phyloP scores from a whole-genome alignment of 768 basidiomycete genomes.

The Neoboletus magnificus region DNA sequence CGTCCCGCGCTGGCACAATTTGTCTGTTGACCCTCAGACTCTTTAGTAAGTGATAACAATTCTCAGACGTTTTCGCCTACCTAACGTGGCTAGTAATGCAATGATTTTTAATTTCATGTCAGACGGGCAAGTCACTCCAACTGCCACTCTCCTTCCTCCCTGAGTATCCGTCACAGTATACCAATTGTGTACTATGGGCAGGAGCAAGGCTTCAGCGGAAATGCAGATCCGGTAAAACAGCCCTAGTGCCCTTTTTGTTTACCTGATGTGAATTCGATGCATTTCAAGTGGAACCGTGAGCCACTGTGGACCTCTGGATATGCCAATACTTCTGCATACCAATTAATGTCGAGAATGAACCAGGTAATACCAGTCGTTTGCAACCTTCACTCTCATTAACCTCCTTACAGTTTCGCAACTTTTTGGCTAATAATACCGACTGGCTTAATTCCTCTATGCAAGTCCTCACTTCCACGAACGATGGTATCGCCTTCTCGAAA shows the following conservation, averaged over 20 bases:
- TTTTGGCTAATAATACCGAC: slow-evolving; percentile 46
- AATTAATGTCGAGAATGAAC: slow-evolving; percentile 60
- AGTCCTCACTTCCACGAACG: slow-evolving; percentile 47
- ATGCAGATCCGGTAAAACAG: slow-evolving; percentile 56
- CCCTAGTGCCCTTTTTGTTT: background rate
- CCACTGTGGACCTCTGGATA: slow-evolving; percentile 72
- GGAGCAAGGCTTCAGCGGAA: slow-evolving; percentile 68
- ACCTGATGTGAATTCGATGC: background rate
- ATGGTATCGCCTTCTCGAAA: slow-evolving; percentile 64
- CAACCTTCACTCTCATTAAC: background rate
- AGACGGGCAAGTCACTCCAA: slow-evolving; percentile 46
- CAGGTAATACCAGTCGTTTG: slow-evolving; percentile 33
- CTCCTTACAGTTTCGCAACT: slow-evolving; percentile 55
- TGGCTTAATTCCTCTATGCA: slow-evolving; percentile 54
- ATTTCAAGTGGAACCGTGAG: slow-evolving; percentile 63
- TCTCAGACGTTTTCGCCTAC: background rate
- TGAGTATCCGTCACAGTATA: slow-evolving; percentile 38
- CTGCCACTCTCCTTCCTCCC: background rate
- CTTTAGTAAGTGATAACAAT: slow-evolving; percentile 46
- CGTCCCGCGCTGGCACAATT: slow-evolving; percentile 67
- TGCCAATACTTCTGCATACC: slow-evolving; percentile 52
- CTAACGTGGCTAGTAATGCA: slow-evolving; percentile 51
- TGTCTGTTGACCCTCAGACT: slow-evolving; percentile 69
- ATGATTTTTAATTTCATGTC: slow-evolving; percentile 74
- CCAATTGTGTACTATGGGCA: slow-evolving; percentile 82